Base-by-base conservation (phyloP, 2,329 filamentous ascomycete species). In the Stachybotrys elegans region DNA sequence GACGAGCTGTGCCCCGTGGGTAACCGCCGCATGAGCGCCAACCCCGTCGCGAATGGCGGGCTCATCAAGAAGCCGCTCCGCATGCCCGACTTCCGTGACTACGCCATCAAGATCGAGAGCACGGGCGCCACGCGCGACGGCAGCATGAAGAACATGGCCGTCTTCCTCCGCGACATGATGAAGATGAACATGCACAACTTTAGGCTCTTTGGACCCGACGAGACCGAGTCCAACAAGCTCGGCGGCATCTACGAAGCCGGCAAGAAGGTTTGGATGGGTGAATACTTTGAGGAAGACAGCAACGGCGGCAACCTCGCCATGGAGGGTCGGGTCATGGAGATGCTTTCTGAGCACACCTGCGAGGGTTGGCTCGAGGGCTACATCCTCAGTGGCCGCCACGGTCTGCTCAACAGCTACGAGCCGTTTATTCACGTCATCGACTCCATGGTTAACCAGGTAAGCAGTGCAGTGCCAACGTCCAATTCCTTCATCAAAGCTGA, bases 281-380 rank as follows among this genome's bases (percentile, higher is more conserved):
- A 88, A 40, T 87, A 86, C 60, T 86, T 90, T 49, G 81, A 86
- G 4, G 86, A 90, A 57, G 86, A 91, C 55, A 65, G 68, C 7
- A 82, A 90, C 55, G 86, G 86, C 9, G 86, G 86, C 48, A 89
- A 91, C 55, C 69, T 91, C 20, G 76, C 81, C 6, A 75, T 70
- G 16, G 72, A 75, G 13, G 86, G 86, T 14, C 76, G 85, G 22
- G 86, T 90, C 27, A 90, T 91, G 84, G 86, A 91, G 62, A 90
- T 90, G 61, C 75, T 91, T n/a, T 86, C 81, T 16, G 86, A 91
- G 63, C 86, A 91, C 59, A 90, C 84, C 14, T 80, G 79, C 48
- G 86, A 91, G 62, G 86, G 84, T 21, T 91, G 86, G 86, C 72
- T 91, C 14, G 86, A 91, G 68, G 86, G 86, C 4, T 91, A 90